Evolutionary conservation across 768 basidiomycete genomes (phyloP).

Genomic region (Mycena albidolilacea): DNA sequence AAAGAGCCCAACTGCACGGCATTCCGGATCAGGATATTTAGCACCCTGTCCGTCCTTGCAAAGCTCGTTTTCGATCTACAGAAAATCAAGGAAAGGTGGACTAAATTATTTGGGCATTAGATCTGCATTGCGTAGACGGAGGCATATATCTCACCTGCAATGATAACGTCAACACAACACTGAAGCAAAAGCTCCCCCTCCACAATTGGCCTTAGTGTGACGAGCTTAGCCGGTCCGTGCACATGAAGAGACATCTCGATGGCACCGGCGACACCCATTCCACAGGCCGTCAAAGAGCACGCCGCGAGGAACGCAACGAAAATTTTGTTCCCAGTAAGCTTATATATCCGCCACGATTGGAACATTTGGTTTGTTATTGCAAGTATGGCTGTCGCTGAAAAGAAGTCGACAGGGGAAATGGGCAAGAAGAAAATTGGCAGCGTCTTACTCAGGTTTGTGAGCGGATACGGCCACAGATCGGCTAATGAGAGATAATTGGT

Average conservation of each 20-base stretch:
- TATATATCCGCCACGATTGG: conserved; percentile 19
- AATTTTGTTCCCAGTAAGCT: conserved; percentile 11
- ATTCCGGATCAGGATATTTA: conserved; percentile 14
- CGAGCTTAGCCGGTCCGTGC: background rate
- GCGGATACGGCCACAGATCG: conserved; percentile 13
- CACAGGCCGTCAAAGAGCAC: background rate
- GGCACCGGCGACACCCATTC: conserved; percentile 7
- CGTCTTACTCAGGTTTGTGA: conserved; percentile 17
- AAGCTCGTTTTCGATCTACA: conserved; percentile 19
- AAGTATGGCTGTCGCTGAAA: conserved; percentile 18
- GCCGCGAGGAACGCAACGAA: background rate
- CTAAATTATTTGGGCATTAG: background rate
- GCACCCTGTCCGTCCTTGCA: conserved; percentile 14
- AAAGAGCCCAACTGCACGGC: conserved; percentile 23
- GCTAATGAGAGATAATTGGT: background rate
- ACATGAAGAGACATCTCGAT: background rate
- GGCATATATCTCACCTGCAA: conserved; percentile 11
- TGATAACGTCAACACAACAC: background rate
- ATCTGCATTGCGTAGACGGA: background rate
- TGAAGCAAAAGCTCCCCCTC: background rate
- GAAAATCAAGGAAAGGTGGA: background rate
- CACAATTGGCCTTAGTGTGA: background rate
- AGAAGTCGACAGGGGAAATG: background rate
- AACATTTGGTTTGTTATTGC: conserved; percentile 22
- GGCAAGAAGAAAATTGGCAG: background rate